Conservation (phyloP, 1,139 yeast genomes). For the Protomyces pachydermus region DNA sequence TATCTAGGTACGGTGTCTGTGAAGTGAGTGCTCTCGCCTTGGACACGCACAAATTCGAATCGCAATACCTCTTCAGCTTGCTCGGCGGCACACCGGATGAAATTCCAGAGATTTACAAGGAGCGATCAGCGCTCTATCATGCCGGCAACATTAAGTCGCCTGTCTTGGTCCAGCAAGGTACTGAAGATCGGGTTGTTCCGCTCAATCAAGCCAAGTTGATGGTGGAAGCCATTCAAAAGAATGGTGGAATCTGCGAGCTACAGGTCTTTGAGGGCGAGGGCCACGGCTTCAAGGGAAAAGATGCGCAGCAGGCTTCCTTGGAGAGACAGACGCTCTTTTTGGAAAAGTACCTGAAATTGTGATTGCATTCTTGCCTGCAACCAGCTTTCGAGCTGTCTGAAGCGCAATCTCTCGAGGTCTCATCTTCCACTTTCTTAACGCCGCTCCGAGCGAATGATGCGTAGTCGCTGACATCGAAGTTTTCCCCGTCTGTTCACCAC, state of each 20-base stretch:
- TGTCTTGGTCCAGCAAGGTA: slow-evolving; percentile 17
- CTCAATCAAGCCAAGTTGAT: slow-evolving; percentile 14
- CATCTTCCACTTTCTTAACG: no score
- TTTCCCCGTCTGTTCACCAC: no score
- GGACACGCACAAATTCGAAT: slow-evolving; percentile 25
- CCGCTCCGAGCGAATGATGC: no score
- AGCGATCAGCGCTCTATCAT: slow-evolving; percentile 13
- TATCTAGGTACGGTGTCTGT: slow-evolving; percentile 9
- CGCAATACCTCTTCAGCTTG: slow-evolving; percentile 22
- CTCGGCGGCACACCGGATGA: slow-evolving; percentile 24
- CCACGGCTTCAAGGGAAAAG: slow-evolving; percentile 17
- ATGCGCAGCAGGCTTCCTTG: slow-evolving; percentile 10
- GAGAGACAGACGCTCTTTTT: slow-evolving; percentile 11
- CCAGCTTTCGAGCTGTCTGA: no score
- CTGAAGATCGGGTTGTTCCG: slow-evolving; percentile 23
- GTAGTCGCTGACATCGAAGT: no score
- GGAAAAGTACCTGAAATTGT: slow-evolving; percentile 9
- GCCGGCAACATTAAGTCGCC: slow-evolving; percentile 16
- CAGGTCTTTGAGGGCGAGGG: slow-evolving; percentile 22
- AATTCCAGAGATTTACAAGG: slow-evolving; percentile 9
- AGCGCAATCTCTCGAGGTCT: no score
- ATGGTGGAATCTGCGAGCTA: slow-evolving; percentile 13
- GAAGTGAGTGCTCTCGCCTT: slow-evolving; percentile 11
- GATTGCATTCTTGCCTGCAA: no score
- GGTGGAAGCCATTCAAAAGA: slow-evolving; percentile 13